These are phyloP conservation scores for Penicillium sp. DNA, from an alignment of 2,329 filamentous ascomycete genomes.

Conservation along the genomic window DNA sequence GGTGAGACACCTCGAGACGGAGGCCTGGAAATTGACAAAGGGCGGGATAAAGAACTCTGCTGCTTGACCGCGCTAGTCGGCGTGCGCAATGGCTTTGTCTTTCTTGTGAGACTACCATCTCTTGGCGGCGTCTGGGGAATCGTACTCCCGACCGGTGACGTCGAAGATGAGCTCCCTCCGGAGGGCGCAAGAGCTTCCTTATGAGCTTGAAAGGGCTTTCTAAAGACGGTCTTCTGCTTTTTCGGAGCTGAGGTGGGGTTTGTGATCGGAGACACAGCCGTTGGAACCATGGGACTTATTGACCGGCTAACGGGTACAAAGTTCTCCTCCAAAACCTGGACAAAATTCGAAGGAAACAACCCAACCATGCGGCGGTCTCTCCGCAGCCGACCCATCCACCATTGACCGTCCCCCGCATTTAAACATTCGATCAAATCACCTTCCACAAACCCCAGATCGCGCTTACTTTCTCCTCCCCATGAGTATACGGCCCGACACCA, in stretches of 20 bases:
- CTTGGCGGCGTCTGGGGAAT: conserved; percentile 44
- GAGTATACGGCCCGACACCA: conserved; percentile 92
- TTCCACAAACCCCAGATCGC: conserved; percentile 95
- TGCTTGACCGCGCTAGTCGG: conserved; percentile 46
- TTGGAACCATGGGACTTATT: conserved; percentile 59
- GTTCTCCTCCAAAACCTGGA: conserved; percentile 82
- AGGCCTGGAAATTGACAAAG: conserved; percentile 39
- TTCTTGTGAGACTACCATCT: conserved; percentile 39
- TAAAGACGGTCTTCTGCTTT: conserved; percentile 62
- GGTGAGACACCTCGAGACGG: conserved; percentile 36
- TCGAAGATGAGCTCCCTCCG: conserved; percentile 33
- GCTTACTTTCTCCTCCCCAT: conserved; percentile 93
- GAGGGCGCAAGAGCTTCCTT: conserved; percentile 51
- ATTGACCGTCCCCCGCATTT: conserved; percentile 95
- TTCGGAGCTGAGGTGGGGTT: conserved; percentile 58
- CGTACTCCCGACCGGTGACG: conserved; percentile 43
- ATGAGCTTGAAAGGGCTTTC: conserved; percentile 70
- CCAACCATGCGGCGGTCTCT: conserved; percentile 90
- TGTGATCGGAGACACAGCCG: conserved; percentile 51
- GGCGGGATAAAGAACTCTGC: conserved; percentile 40
- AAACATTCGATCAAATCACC: conserved; percentile 97
- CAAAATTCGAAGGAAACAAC: conserved; percentile 96
- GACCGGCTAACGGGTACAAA: conserved; percentile 71
- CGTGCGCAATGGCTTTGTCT: conserved; percentile 39
- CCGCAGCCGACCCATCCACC: conserved; percentile 94